Conservation (phyloP, 2,329 filamentous ascomycete species). For the Fonsecaea pedrosoi region DNA sequence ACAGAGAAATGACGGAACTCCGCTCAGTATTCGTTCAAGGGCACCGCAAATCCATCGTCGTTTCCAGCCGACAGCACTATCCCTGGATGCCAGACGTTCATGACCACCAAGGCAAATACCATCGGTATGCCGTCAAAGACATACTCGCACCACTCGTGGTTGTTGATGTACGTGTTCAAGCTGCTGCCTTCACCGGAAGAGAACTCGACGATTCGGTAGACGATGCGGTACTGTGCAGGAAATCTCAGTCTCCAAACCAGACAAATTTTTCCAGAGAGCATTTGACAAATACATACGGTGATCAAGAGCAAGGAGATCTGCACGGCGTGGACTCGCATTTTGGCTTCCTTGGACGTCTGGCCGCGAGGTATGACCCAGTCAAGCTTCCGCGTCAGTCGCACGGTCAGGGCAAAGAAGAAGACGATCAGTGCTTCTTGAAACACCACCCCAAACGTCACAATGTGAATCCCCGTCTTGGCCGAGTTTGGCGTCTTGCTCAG, state of each 20-base stretch:
- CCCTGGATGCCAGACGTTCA: slow-evolving; percentile 49
- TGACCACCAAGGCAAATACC: slow-evolving; percentile 45
- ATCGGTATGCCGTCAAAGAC: slow-evolving; percentile 50
- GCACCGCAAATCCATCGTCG: background rate
- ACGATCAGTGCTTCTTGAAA: slow-evolving; percentile 61
- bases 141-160: slow-evolving; percentile 48
- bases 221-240: slow-evolving; percentile 50
- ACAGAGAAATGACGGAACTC: background rate
- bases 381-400: slow-evolving; percentile 54
- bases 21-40: slow-evolving; percentile 2
- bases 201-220: slow-evolving; percentile 65
- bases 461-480: slow-evolving; percentile 9
- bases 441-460: slow-evolving; percentile 42
- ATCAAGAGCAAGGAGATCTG: slow-evolving; percentile 60
- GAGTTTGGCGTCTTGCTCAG: slow-evolving; percentile 6
- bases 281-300: slow-evolving; percentile 42
- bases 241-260: background rate
- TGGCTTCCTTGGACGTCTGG: slow-evolving; percentile 45
- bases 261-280: background rate
- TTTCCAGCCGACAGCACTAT: slow-evolving; percentile 23
- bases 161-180: slow-evolving; percentile 41
- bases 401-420: slow-evolving; percentile 58
- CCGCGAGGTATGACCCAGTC: slow-evolving; percentile 44
- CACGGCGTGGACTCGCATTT: slow-evolving; percentile 55
- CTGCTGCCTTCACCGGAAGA: slow-evolving; percentile 56